Evolutionary conservation across 345 rosid genomes (phyloP).

Genomic region (Corchorus olitorius): DNA sequence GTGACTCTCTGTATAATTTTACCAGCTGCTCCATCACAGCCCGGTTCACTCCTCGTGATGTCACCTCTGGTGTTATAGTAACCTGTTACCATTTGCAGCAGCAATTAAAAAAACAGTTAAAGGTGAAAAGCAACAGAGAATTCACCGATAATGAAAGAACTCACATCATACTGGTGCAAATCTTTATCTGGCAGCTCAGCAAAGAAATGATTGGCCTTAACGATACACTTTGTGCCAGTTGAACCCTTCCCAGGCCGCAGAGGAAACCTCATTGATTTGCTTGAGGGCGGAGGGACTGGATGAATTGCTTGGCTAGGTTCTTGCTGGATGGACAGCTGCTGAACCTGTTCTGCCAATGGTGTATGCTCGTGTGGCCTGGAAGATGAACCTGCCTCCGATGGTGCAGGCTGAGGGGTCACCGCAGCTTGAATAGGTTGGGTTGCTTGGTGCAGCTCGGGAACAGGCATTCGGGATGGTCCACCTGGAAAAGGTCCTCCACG

Average conservation of each 20-base stretch:
- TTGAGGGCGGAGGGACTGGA: slow-evolving; percentile 58
- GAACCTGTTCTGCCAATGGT: slow-evolving; percentile 40
- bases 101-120: neutral
- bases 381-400: slow-evolving; percentile 61
- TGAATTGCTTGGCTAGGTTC: slow-evolving; percentile 67
- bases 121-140: neutral
- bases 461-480: slow-evolving; percentile 57
- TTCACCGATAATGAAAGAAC: slow-evolving; percentile 18
- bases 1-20: slow-evolving; percentile 58
- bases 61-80: slow-evolving; percentile 74
- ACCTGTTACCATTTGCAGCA: slow-evolving; percentile 42
- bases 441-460: slow-evolving; percentile 99
- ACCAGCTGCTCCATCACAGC: slow-evolving; percentile 82
- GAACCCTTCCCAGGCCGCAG: slow-evolving; percentile 80
- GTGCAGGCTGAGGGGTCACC: slow-evolving; percentile 56
- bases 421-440: slow-evolving; percentile 60
- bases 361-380: slow-evolving; percentile 48
- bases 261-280: slow-evolving; percentile 80
- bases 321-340: slow-evolving; percentile 52
- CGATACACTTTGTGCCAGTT: slow-evolving; percentile 63
- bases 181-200: slow-evolving; percentile 90
- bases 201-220: slow-evolving; percentile 96
- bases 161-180: slow-evolving; percentile 94
- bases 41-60: slow-evolving; percentile 84
- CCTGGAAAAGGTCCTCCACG: slow-evolving; percentile 57